Base-by-base conservation (phyloP, 768 basidiomycete species). In the Agrocybe chaxingu region DNA sequence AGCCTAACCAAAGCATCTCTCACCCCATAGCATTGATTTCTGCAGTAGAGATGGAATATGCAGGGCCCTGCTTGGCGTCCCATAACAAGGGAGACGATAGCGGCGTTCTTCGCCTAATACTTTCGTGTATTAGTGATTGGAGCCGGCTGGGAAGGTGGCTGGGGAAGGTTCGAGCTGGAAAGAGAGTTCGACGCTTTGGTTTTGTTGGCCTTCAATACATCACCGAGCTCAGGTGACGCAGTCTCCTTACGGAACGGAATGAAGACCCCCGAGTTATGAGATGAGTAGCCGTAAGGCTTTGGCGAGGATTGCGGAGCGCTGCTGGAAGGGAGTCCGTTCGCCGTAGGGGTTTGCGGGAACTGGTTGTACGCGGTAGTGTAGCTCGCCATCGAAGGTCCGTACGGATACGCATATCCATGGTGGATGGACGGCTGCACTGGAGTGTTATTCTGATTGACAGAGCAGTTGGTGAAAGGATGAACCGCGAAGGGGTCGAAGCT, bases 391-490 rank as follows among this genome's bases (percentile, higher is more conserved):
- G 54, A 53, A 29, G 46, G 47, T 24, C 40, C 44, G 53, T 57
- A 53, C 1, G 57, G 47, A 32, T 56, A 52, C 9, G 52, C 55
- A 49, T 58, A 58, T 3, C 38, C 29, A 16, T 42, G 31, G 39
- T 47, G 38, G 11, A 19, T 48, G 11, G 38, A 12, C 19, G n/a
- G 45, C 12, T 35, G 9, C 10, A 52, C 24, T 24, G 40, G 30
- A 31, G 33, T 29, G 53, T 39, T 47, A 34, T 30, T 49, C 34
- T 55, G 51, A 33, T 54, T 51, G 10, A 52, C 61, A 35, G 62
- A 59, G 55, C 61, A 62, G 48, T 64, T 67, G 38, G 66, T 67
- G 52, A 67, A 67, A 8, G 66, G 57, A 42, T 67, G 66, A 4
- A 57, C 60, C 2, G 60, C 62, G 52, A 66, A 65, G 34, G 66